Evolutionary conservation across 1,284 basidiomycete species (phyloP), one percentile per base, ranked within the genome.

Genomic region (Leccinum subfulvum): DNA sequence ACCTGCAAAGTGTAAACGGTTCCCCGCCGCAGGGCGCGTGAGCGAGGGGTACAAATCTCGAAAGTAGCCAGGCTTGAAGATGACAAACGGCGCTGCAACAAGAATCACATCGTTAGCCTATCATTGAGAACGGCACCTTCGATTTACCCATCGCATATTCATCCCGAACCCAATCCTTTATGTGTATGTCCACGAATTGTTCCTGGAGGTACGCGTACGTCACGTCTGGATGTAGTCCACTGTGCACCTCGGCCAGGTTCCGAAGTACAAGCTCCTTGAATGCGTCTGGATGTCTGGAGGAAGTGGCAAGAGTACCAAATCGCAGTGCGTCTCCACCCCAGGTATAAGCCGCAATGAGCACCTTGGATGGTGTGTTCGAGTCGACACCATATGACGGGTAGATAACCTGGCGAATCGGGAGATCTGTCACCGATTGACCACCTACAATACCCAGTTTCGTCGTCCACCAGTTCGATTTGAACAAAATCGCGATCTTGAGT

Each of bases 401-500:
- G 18, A 47, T 4, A 23, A 78, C 65, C 56, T 62, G 67, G 7
- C 73, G 69, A 30, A 76, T 71, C 0, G 73, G 73, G 8, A 76
- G 70, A 62, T 79, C 77, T 1, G 76, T 79, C 13, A 65, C 64
- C 23, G 75, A 70, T 61, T 76, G 72, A 0, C 76, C 76, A 21
- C 76, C 77, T 1, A 66, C 18, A 11, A 47, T 47, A 6, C 44
- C 44, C 44, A 47, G 18, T 18, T 47, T 47, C n/a, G 18, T 47
- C 44, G 44, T 47, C 44, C 44, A 47, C 44, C 44, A 47, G 44
- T 47, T 47, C 7, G 44, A 47, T 47, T 18, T 47, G 18, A 47
- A 47, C 18, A 47, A 18, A 3, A 47, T 47, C 10, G 44, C 44
- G 18, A 47, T 47, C 44, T 47, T 47, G 44, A 18, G 16, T 14